Evolutionary conservation across 179 eudicot species (phyloP).

Genomic region (Spergularia azorica): DNA sequence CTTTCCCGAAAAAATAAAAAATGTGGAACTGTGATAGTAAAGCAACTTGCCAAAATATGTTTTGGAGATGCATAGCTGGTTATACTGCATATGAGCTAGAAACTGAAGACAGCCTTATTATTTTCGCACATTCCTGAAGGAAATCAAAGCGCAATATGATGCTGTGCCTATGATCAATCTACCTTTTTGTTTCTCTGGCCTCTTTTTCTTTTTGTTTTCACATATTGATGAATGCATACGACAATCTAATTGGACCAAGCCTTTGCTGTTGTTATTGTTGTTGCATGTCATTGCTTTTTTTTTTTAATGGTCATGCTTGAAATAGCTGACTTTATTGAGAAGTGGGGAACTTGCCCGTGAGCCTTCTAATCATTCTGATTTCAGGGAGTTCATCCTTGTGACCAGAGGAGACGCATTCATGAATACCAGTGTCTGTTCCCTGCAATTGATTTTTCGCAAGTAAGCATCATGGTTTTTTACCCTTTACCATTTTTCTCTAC

Average conservation of each 20-base stretch:
- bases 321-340: background rate
- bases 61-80: background rate
- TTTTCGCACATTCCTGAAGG: background rate
- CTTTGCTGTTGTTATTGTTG: too few relatives aligned
- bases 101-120: background rate
- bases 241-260: too few relatives aligned
- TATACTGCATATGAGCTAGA: background rate
- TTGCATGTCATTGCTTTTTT: too few relatives aligned
- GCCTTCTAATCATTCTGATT: conserved; percentile 27
- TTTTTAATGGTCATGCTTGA: background rate
- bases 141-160: background rate
- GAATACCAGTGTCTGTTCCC: conserved; percentile 83
- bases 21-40: too few relatives aligned
- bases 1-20: background rate
- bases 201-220: too few relatives aligned
- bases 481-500: too few relatives aligned
- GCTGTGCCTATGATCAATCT: background rate
- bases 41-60: background rate
- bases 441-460: conserved; percentile 85
- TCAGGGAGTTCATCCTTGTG: conserved; percentile 98
- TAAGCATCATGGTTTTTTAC: conserved; percentile 23
- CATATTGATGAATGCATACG: too few relatives aligned
- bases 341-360: background rate
- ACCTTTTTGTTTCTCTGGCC: background rate
- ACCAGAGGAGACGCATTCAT: conserved; percentile 74